Conservation (phyloP, 208 protist species). For the Leishmania tarentolae region DNA sequence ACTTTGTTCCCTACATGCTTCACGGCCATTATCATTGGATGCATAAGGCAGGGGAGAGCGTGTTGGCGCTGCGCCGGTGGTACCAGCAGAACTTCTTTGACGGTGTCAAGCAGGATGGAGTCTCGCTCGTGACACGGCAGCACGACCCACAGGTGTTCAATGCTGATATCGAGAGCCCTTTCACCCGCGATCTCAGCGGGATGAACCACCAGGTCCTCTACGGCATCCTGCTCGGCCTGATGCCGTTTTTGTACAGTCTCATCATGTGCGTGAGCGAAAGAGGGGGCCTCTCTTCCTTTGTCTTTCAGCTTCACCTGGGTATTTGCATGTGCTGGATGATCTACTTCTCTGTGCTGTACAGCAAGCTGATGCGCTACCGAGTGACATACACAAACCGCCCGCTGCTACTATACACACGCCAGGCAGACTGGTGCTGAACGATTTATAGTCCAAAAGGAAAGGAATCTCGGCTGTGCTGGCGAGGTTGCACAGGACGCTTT, state of each 20-base stretch:
- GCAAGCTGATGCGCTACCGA: conserved; percentile 50
- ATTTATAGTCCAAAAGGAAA: background rate
- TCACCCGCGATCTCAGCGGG: conserved; percentile 61
- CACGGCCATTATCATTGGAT: conserved; percentile 22
- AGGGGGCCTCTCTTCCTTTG: conserved; percentile 18
- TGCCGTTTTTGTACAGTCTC: conserved; percentile 47
- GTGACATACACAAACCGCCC: conserved; percentile 75
- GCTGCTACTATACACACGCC: conserved; percentile 43
- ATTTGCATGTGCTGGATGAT: conserved; percentile 42
- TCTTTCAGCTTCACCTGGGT: conserved; percentile 31
- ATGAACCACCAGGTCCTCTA: conserved; percentile 65
- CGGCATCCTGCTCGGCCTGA: conserved; percentile 42
- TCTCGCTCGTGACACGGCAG: conserved; percentile 75
- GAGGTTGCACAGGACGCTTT: background rate
- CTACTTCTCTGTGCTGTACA: conserved; percentile 46
- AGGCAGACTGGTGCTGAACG: conserved; percentile 28
- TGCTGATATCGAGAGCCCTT: conserved; percentile 64
- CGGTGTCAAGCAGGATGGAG: conserved; percentile 76
- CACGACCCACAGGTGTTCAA: conserved; percentile 60
- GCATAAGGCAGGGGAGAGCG: conserved; percentile 22
- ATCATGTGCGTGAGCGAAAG: conserved; percentile 25
- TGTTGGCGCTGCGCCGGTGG: conserved; percentile 67
- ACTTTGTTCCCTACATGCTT: conserved; percentile 68
- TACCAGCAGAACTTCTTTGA: conserved; percentile 84
- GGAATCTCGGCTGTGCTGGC: background rate